Evolutionary conservation across 2,329 filamentous ascomycete genomes (phyloP).

Genomic region (Mycogone perniciosa): DNA sequence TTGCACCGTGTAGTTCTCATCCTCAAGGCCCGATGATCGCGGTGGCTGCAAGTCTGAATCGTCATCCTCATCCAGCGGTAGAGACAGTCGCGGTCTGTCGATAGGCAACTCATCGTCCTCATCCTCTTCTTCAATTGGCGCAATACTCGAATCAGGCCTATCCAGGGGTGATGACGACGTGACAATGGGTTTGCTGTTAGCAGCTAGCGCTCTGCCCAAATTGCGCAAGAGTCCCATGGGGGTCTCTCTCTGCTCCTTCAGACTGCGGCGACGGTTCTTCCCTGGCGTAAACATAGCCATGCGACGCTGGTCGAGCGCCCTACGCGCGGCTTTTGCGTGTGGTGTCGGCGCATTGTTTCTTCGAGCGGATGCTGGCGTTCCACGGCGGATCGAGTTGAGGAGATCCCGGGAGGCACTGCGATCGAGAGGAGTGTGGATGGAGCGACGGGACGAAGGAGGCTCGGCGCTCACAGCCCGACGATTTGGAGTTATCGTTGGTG

Average conservation of each 20-base stretch:
- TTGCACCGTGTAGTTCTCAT: slow-evolving; percentile 52
- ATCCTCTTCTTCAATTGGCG: slow-evolving; percentile 33
- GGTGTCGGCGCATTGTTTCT: slow-evolving; percentile 46
- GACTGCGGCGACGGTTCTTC: slow-evolving; percentile 50
- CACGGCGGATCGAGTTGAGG: slow-evolving; percentile 33
- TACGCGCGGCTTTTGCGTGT: slow-evolving; percentile 54
- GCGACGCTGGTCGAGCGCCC: slow-evolving; percentile 52
- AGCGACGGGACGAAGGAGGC: slow-evolving; percentile 33
- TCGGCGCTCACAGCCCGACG: slow-evolving; percentile 27
- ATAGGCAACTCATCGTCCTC: slow-evolving; percentile 46
- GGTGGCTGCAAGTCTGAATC: slow-evolving; percentile 48
- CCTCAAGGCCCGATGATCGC: slow-evolving; percentile 48
- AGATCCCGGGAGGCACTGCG: slow-evolving; percentile 30
- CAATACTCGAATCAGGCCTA: slow-evolving; percentile 22
- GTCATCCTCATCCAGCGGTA: slow-evolving; percentile 48
- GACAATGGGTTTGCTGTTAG: slow-evolving; percentile 36
- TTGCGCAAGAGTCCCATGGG: slow-evolving; percentile 48
- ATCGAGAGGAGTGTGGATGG: slow-evolving; percentile 39
- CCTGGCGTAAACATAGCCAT: slow-evolving; percentile 56
- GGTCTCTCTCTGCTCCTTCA: slow-evolving; percentile 50
- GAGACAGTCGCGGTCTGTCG: slow-evolving; percentile 47
- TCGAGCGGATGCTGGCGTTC: slow-evolving; percentile 39
- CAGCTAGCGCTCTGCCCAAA: slow-evolving; percentile 49
- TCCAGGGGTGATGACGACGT: slow-evolving; percentile 40
- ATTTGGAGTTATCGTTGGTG: slow-evolving; percentile 23